A percentile compares a stretch with the other conserved stretches of the same genome.
These are phyloP conservation scores for Cladosporium sp. DNA, from an alignment of 2,329 filamentous ascomycete species.

Conservation along the genomic window DNA sequence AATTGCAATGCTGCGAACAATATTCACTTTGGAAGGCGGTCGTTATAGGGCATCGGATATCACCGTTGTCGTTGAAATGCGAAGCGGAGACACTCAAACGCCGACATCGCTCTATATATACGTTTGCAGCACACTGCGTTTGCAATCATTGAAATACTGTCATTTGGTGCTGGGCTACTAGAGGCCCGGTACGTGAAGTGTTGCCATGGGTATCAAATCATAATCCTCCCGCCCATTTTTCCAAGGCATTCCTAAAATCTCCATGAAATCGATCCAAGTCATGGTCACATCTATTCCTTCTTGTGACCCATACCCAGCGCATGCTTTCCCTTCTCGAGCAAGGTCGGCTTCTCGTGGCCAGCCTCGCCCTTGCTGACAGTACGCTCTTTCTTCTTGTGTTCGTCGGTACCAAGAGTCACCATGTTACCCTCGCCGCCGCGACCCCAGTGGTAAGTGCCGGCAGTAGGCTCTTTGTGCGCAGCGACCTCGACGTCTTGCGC, in stretches of 20 bases:
- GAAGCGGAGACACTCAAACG: no score
- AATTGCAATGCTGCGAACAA: no score
- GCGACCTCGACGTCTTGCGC: slow-evolving; percentile 74
- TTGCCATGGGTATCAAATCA: slow-evolving; percentile 1
- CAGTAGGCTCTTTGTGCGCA: slow-evolving; percentile 39
- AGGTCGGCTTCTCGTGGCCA: slow-evolving; percentile 28
- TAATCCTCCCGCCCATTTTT: background rate
- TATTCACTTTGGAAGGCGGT: no score
- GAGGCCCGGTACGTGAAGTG: background rate
- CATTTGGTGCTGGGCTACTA: background rate
- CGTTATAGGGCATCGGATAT: no score
- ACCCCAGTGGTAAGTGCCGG: slow-evolving; percentile 62
- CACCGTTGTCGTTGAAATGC: no score
- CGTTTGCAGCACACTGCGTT: background rate
- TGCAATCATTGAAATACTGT: background rate
- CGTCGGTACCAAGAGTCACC: slow-evolving; percentile 41
- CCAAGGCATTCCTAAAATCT: background rate
- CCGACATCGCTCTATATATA: no score
- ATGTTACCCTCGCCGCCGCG: slow-evolving; percentile 74
- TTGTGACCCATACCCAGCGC: slow-evolving; percentile 42
- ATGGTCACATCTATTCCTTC: slow-evolving; percentile 11
- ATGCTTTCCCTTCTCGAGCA: slow-evolving; percentile 54
- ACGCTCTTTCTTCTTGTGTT: slow-evolving; percentile 17
- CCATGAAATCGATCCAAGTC: background rate
- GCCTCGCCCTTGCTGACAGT: slow-evolving; percentile 17